A percentile compares a stretch with the other conserved stretches of the same genome.
Conservation (phyloP, 2,329 filamentous ascomycete genomes). For the Claviceps citrina region DNA sequence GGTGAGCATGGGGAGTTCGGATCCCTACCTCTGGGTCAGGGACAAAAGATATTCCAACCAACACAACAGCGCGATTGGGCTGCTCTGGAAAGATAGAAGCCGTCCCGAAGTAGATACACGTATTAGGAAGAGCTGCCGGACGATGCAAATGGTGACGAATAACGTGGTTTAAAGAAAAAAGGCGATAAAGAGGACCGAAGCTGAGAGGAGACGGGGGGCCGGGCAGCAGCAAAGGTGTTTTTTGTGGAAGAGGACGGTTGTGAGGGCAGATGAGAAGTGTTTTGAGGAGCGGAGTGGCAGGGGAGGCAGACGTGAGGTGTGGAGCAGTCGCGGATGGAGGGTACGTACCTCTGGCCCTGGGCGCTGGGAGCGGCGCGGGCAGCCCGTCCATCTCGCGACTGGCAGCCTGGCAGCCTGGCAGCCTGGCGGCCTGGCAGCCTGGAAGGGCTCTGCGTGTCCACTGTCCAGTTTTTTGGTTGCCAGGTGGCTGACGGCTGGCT, state of each 20-base stretch:
- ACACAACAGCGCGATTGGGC: conserved; percentile 23
- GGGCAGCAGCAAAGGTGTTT: conserved; percentile 19
- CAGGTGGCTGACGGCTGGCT: neutral
- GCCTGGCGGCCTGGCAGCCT: no score
- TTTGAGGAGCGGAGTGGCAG: conserved; percentile 21
- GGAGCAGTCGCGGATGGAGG: conserved; percentile 9
- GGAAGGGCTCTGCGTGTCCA: no score
- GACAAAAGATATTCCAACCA: conserved; percentile 16
- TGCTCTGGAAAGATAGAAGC: conserved; percentile 18
- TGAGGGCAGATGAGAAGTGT: conserved; percentile 22
- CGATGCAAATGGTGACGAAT: conserved; percentile 12
- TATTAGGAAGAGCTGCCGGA: conserved; percentile 15
- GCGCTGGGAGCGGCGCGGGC: conserved; percentile 5
- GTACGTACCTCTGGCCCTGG: conserved; percentile 1
- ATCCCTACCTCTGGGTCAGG: conserved; percentile 21
- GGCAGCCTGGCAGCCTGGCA: no score
- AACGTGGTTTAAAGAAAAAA: conserved; percentile 8
- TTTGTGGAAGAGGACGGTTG: conserved; percentile 18
- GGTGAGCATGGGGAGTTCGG: conserved; percentile 16
- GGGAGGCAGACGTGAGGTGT: conserved; percentile 14
- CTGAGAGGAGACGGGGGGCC: conserved; percentile 10
- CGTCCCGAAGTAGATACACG: conserved; percentile 15
- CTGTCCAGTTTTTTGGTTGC: no score
- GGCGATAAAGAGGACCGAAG: conserved; percentile 8
- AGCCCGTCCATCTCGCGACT: no score